Conservation (phyloP, 352 stramenopile species). For the Phytopythium aichiense region DNA sequence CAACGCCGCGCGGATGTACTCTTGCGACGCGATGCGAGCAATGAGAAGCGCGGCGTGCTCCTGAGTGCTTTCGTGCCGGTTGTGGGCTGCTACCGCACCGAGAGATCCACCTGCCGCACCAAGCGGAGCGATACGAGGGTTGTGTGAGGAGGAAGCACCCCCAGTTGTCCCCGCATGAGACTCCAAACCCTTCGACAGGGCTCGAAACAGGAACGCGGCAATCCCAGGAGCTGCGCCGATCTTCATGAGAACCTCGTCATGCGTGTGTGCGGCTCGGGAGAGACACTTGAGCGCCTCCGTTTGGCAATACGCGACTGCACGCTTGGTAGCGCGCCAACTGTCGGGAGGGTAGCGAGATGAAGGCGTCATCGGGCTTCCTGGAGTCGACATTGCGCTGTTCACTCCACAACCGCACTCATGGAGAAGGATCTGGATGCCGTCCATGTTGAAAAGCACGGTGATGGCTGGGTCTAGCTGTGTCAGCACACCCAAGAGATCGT, state of each 20-base stretch:
- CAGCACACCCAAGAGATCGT: conserved; percentile 49
- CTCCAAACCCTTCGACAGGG: conserved; percentile 15
- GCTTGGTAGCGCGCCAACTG: conserved; percentile 14
- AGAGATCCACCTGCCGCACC: neutral
- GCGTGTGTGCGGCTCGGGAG: conserved; percentile 38
- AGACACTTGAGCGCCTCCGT: conserved; percentile 70
- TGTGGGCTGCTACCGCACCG: neutral
- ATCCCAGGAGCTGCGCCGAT: conserved; percentile 45
- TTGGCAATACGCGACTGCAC: conserved; percentile 18
- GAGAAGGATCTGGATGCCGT: conserved; percentile 50
- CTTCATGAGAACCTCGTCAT: conserved; percentile 70
- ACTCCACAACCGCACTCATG: conserved; percentile 32
- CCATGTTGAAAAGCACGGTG: conserved; percentile 58
- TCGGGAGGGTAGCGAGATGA: conserved; percentile 7
- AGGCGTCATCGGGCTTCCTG: neutral
- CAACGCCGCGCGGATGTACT: conserved; percentile 43
- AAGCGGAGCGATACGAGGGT: neutral
- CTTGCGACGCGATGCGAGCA: conserved; percentile 41
- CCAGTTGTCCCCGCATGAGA: neutral
- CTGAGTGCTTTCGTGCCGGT: conserved; percentile 24
- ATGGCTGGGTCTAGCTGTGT: conserved; percentile 53
- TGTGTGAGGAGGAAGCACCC: neutral
- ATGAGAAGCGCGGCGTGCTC: conserved; percentile 61
- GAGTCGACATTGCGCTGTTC: neutral
- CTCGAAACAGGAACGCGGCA: conserved; percentile 36